These are phyloP conservation scores for Prunus persica DNA, from an alignment of 306 rosid species.

Conservation along the genomic window Prunus_persica_NCBIv2 NC_034010.1:8959501-8960000, in stretches of 20 bases:
- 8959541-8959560: conserved; percentile 25
- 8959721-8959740: neutral
- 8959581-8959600: neutral
- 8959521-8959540: conserved; percentile 95
- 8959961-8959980: neutral
- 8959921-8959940: neutral
- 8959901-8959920: neutral
- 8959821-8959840: neutral
- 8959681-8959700: neutral
- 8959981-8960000: neutral
- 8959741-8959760: neutral
- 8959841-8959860: neutral
- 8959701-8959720: neutral
- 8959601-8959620: neutral
- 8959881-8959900: neutral
- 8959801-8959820: neutral
- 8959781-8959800: neutral
- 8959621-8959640: neutral
- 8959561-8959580: neutral
- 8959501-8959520: conserved; percentile 87
- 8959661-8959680: neutral
- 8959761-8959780: neutral
- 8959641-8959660: neutral
- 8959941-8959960: neutral
- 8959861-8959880: neutral